A percentile compares a stretch with the other conserved stretches of the same genome.
Evolutionary conservation across 345 rosid genomes (phyloP).

Genomic region (Erucastrum elatum): DNA sequence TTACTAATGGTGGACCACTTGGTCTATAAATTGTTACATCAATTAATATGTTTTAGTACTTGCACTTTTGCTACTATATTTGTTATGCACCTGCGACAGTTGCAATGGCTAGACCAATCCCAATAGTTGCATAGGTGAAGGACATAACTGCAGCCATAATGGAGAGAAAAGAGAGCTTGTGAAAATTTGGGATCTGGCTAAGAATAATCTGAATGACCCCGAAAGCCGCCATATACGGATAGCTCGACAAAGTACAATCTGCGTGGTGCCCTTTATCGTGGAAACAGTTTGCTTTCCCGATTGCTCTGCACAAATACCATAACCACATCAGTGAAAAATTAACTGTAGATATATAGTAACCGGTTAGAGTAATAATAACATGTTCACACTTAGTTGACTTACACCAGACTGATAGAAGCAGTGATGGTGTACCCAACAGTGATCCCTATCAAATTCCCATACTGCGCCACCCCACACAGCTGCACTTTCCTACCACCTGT

Average conservation of each 20-base stretch:
- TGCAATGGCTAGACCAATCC: conserved; percentile 39
- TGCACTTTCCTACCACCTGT: conserved; percentile 59
- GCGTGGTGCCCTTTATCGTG: not conserved
- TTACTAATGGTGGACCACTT: not conserved
- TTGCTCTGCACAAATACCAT: not conserved
- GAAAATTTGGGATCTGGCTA: not conserved
- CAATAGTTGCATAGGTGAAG: not conserved
- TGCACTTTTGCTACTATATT: not conserved
- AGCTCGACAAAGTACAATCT: not conserved
- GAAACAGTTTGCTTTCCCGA: not conserved
- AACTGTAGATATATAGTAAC: not conserved
- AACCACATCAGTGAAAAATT: not conserved
- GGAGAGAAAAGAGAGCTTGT: not conserved
- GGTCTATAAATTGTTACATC: not conserved
- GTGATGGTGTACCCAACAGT: conserved; percentile 86
- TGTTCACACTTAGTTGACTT: conserved; percentile 35
- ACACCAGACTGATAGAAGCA: conserved; percentile 92
- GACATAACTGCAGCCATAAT: not conserved
- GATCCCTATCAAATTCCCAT: conserved; percentile 61
- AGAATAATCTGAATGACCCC: not conserved
- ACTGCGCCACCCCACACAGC: conserved; percentile 83
- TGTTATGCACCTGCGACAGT: conserved; percentile 34
- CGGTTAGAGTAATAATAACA: not conserved
- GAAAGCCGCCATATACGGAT: not conserved
- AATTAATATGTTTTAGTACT: not conserved